Evolutionary conservation across 306 rosid species (phyloP).

Genomic region (Prunus padus): DNA sequence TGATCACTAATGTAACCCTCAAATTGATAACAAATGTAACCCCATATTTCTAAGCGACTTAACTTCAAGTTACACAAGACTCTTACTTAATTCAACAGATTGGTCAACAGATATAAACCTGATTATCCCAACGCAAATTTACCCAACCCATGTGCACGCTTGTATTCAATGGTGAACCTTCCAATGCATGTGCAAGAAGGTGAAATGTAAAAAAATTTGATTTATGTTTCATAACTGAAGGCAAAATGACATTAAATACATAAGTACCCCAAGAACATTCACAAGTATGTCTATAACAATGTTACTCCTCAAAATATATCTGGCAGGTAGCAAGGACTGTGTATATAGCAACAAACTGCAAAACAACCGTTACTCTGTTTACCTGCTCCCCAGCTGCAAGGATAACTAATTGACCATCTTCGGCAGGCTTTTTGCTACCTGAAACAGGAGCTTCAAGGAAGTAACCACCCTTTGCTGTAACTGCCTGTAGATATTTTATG

Average conservation of each 20-base stretch:
- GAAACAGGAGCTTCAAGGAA: slow-evolving; percentile 95
- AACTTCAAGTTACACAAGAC: too few species aligned
- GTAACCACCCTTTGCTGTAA: slow-evolving; percentile 56
- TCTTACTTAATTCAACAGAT: too few species aligned
- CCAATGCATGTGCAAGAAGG: not conserved
- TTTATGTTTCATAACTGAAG: not conserved
- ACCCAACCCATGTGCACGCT: not conserved
- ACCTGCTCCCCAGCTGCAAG: slow-evolving; percentile 90
- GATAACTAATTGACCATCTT: slow-evolving; percentile 89
- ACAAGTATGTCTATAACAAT: not conserved
- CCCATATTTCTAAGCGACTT: too few species aligned
- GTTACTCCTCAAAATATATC: not conserved
- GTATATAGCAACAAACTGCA: not conserved
- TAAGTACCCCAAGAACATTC: not conserved
- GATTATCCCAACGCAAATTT: too few species aligned
- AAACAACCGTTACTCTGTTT: not conserved
- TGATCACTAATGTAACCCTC: too few species aligned
- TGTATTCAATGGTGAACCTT: not conserved
- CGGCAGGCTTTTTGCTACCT: slow-evolving; percentile 98
- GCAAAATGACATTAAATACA: not conserved
- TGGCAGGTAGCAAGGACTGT: not conserved
- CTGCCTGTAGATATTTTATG: slow-evolving; percentile 48
- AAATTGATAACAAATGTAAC: too few species aligned
- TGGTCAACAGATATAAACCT: too few species aligned
- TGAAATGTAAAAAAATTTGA: not conserved